Evolutionary conservation across 2,329 filamentous ascomycete species (phyloP).

Genomic region (Didymella arachidicola): DNA sequence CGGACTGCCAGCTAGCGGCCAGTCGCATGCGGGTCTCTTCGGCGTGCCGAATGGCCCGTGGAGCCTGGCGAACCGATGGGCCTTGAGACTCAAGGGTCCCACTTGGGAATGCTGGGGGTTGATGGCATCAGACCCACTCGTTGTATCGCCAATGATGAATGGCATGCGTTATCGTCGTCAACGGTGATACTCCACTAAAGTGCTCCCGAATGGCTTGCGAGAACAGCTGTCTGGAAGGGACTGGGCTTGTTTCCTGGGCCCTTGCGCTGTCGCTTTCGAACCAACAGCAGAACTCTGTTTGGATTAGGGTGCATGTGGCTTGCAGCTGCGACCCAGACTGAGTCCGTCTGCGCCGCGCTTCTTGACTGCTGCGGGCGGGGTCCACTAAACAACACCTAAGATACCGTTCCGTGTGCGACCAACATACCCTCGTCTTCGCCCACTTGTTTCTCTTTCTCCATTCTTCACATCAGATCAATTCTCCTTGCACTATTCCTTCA

Average conservation of each 20-base stretch:
- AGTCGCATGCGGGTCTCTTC: conserved; percentile 28
- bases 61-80: conserved; percentile 21
- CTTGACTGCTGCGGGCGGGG: conserved; percentile 30
- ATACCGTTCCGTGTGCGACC: conserved; percentile 46
- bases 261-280: conserved; percentile 22
- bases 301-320: conserved; percentile 41
- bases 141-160: conserved; percentile 8
- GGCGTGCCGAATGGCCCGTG: conserved; percentile 21
- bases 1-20: conserved; percentile 35
- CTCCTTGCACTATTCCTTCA: conserved; percentile 12
- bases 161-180: conserved; percentile 18
- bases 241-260: conserved; percentile 18
- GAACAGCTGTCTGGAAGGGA: conserved; percentile 15
- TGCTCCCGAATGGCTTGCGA: conserved; percentile 14
- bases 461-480: conserved; percentile 26
- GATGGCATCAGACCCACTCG: conserved; percentile 22
- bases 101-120: conserved; percentile 21
- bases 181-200: conserved; percentile 1
- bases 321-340: conserved; percentile 30
- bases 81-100: conserved; percentile 13
- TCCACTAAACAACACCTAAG: conserved; percentile 30
- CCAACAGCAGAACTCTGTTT: conserved; percentile 33
- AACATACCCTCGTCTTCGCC: conserved; percentile 31
- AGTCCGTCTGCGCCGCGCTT: too few species aligned
- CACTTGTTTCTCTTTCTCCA: conserved; percentile 30